Conservation (phyloP, 495 filamentous ascomycete genomes). For the Tuber magnatum region DNA sequence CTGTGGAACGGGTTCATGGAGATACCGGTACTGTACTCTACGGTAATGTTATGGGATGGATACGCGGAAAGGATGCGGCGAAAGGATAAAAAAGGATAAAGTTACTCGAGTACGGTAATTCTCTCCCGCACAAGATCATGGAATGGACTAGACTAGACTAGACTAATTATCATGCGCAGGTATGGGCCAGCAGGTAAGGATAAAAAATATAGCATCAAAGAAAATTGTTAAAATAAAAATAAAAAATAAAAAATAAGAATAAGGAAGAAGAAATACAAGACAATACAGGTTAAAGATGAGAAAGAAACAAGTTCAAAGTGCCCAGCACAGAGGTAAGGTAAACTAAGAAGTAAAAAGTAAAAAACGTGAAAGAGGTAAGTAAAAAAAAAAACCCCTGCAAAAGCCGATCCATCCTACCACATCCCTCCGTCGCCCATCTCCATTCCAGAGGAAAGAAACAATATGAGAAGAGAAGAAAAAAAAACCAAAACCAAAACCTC, state of each 20-base stretch:
- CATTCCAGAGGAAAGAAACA: neutral
- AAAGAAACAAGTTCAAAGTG: neutral
- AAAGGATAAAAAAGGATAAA: too few relatives aligned
- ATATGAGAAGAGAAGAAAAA: neutral
- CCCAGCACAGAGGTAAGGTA: neutral
- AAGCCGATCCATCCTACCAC: neutral
- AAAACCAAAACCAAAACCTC: neutral
- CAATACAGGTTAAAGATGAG: neutral
- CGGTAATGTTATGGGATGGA: too few relatives aligned
- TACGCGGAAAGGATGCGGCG: too few relatives aligned
- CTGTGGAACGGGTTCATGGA: too few relatives aligned
- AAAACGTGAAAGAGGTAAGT: too few relatives aligned
- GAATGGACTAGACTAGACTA: neutral
- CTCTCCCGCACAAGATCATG: neutral
- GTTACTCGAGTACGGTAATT: neutral
- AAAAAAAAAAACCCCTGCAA: neutral
- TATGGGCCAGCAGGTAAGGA: neutral
- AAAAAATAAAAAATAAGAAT: neutral
- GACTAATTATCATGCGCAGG: constrained; percentile 1
- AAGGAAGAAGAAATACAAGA: neutral
- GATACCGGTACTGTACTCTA: too few relatives aligned
- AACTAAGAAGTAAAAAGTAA: neutral
- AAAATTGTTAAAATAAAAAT: neutral
- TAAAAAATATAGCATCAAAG: neutral
- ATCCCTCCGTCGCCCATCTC: neutral